phyloP scores from a whole-genome alignment of 768 basidiomycete species.

The Myochromella boudieri region DNA sequence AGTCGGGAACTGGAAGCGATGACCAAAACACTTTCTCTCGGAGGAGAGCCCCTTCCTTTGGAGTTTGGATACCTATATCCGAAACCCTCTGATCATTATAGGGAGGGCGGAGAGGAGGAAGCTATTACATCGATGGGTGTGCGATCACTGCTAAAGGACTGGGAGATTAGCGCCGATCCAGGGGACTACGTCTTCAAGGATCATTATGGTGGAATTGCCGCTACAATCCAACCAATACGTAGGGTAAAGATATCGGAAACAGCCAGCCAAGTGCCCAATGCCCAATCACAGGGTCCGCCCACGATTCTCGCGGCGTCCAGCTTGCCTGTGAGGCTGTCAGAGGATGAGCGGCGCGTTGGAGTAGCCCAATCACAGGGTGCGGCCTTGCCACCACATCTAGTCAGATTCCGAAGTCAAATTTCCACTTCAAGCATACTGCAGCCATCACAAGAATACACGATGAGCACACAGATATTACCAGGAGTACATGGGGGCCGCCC shows the following conservation, averaged over 20 bases:
- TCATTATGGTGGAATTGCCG: conserved; percentile 43
- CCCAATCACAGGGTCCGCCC: conserved; percentile 33
- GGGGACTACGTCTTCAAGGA: conserved; percentile 52
- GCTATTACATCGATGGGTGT: conserved; percentile 48
- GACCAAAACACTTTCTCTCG: conserved; percentile 59
- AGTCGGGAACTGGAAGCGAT: conserved; percentile 49
- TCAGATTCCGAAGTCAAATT: conserved; percentile 15
- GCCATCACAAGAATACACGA: conserved; percentile 43
- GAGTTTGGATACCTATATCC: conserved; percentile 66
- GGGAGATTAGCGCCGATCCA: conserved; percentile 58
- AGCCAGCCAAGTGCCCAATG: neutral
- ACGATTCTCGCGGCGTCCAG: conserved; percentile 33
- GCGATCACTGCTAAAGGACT: conserved; percentile 64
- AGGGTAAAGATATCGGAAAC: neutral
- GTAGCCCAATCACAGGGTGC: conserved; percentile 16
- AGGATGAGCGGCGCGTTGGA: conserved; percentile 10
- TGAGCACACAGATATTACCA: conserved; percentile 70
- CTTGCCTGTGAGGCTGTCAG: conserved; percentile 17
- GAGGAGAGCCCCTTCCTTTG: conserved; percentile 54
- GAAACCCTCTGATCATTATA: conserved; percentile 29
- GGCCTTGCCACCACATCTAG: conserved; percentile 4
- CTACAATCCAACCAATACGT: conserved; percentile 6
- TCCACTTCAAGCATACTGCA: conserved; percentile 5
- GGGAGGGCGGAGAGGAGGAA: conserved; percentile 22
- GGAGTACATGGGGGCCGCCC: conserved; percentile 71